Percentiles rank a stretch among this genome's conserved stretches.
phyloP scores from a whole-genome alignment of 495 filamentous ascomycete species.

The Tetracladium marchalianum region DNA sequence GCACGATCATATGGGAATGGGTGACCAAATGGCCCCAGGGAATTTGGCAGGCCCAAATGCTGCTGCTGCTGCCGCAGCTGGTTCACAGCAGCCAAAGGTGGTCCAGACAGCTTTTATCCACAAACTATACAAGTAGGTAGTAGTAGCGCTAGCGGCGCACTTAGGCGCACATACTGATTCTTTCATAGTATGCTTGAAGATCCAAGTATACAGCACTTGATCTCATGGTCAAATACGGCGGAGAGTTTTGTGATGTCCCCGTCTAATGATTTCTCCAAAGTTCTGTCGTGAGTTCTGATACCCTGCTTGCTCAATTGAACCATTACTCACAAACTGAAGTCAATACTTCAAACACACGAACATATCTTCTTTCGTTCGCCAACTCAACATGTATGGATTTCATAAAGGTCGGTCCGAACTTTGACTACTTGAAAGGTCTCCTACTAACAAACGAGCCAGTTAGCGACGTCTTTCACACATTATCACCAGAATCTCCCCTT shows the following conservation, averaged over 20 bases:
- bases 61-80: slow-evolving; percentile 53
- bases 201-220: slow-evolving; percentile 81
- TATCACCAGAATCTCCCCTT: slow-evolving; percentile 85
- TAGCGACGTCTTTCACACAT: slow-evolving; percentile 97
- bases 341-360: slow-evolving; percentile 99
- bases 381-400: slow-evolving; percentile 99
- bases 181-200: slow-evolving; percentile 86
- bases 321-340: slow-evolving; percentile 23
- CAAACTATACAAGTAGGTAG: slow-evolving; percentile 90
- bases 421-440: background rate
- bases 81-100: slow-evolving; percentile 91
- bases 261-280: slow-evolving; percentile 95
- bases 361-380: slow-evolving; percentile 94
- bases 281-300: slow-evolving; percentile 68
- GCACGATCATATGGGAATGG: slow-evolving; percentile 19
- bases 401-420: slow-evolving; percentile 70
- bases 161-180: slow-evolving; percentile 26
- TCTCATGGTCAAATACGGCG: slow-evolving; percentile 86
- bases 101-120: slow-evolving; percentile 99
- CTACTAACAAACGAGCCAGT: slow-evolving; percentile 43
- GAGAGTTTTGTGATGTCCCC: slow-evolving; percentile 99
- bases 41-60: slow-evolving; percentile 22
- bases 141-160: slow-evolving; percentile 1
- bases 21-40: slow-evolving; percentile 15
- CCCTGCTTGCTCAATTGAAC: background rate